Base-by-base conservation (phyloP, 1,284 basidiomycete genomes). In the Xerocomus amazonicus region DNA sequence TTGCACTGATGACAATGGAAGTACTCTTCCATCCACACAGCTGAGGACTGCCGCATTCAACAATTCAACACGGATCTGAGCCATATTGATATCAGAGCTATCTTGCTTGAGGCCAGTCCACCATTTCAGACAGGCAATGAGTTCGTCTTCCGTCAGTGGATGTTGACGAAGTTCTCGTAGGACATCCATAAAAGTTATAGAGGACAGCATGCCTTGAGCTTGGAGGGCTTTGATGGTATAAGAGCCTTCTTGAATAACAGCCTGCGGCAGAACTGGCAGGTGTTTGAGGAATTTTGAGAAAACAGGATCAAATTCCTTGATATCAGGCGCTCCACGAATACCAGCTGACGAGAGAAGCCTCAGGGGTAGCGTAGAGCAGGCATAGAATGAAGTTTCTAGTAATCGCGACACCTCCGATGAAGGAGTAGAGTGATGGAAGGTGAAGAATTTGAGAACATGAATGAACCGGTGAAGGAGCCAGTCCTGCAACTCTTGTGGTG, bases 401-500 rank as follows among this genome's bases (percentile, higher is more conserved):
- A 84, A 69, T n/a, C 72, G 72, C 0, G 90, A 86, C n/a, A 99
- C 90, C 43, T 90, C 81, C 1, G 83, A 69, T 0, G 92, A 93
- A 0, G 96, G 97, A 0, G 94, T 95, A 0, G 94, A 95, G 1
- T 78, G 71, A 56, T 85, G 78, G 68, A 92, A 97, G 1, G 87
- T 87, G 75, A 97, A 93, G 72, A 98, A 93, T 56, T 84, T 85
- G 54, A 98, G 77, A 5, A 87, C 81, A 60, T 99, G 95, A 13
- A 95, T 71, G 9, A 86, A 88, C 9, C 86, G 79, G 17, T 71
- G 70, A n/a, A 72, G 75, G 13, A 92, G 67, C 72, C 78, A 77
- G 16, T 65, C 63, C 47, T 74, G 70, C 12, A 81, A 55, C 35
- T 83, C 76, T 19, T 60, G 55, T 44, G 75, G 69, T 29, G 68